phyloP scores from a whole-genome alignment of 768 basidiomycete species.

The Trametes gibbosa region DNA sequence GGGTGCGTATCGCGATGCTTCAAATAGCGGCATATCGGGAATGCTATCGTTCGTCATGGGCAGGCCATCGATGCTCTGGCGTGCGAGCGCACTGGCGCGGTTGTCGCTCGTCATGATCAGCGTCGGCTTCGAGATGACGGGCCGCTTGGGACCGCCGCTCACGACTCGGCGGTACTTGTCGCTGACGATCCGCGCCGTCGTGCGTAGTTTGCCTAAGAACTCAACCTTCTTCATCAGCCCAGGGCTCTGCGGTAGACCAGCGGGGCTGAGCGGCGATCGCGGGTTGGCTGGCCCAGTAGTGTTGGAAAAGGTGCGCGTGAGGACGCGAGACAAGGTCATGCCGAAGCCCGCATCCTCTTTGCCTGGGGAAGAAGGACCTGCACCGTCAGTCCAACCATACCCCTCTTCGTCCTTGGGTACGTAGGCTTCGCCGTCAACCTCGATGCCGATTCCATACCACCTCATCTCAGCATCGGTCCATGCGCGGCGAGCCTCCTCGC shows the following conservation, averaged over 20 bases:
- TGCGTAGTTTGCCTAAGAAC: constrained; percentile 60
- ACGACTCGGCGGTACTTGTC: constrained; percentile 44
- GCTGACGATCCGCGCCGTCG: constrained; percentile 68
- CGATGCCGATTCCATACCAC: constrained; percentile 60
- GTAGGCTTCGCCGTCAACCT: constrained; percentile 20
- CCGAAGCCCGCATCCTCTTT: constrained; percentile 1
- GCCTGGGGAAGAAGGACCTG: background rate
- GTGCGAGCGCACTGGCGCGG: background rate
- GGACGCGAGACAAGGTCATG: constrained; percentile 32
- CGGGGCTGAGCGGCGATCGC: constrained; percentile 16
- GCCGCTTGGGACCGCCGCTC: constrained; percentile 26
- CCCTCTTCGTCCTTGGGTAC: constrained; percentile 25
- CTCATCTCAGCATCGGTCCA: constrained; percentile 65
- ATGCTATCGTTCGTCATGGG: constrained; percentile 9
- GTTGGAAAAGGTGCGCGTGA: constrained; percentile 22
- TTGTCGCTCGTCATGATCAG: constrained; percentile 30
- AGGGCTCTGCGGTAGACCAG: constrained; percentile 38
- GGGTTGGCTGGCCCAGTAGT: background rate
- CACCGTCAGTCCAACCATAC: constrained; percentile 32
- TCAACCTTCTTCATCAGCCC: constrained; percentile 69
- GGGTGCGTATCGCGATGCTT: constrained; percentile 35
- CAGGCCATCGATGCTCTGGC: constrained; percentile 11
- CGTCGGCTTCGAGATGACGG: constrained; percentile 61
- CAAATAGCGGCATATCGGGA: constrained; percentile 1
- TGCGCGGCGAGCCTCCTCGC: constrained; percentile 54